A percentile compares a stretch with the other conserved stretches of the same genome.
Evolutionary conservation across 768 basidiomycete genomes (phyloP).

Genomic region (Lactifluus piperatus): DNA sequence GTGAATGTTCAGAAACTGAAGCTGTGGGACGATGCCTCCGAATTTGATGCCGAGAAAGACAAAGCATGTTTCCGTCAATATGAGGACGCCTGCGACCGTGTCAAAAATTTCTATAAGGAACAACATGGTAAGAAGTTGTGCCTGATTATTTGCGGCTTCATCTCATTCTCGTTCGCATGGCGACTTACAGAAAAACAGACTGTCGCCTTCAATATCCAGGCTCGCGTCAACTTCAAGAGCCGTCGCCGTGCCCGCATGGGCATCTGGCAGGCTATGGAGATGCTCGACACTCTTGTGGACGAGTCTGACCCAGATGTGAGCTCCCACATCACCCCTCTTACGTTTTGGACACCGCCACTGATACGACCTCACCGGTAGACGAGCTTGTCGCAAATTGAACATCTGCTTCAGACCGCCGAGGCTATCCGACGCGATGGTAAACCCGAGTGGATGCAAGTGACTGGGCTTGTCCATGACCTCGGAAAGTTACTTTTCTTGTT

Average conservation of each 20-base stretch:
- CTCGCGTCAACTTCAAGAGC: constrained; percentile 65
- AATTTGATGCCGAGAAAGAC: constrained; percentile 55
- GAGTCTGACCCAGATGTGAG: constrained; percentile 84
- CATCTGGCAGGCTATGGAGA: constrained; percentile 81
- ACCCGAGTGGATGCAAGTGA: constrained; percentile 89
- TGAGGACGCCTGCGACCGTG: constrained; percentile 66
- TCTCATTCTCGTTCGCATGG: background rate
- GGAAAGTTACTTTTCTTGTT: constrained; percentile 83
- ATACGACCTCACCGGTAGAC: constrained; percentile 37
- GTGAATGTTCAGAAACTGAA: constrained; percentile 64
- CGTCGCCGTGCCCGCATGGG: constrained; percentile 63
- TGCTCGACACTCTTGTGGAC: constrained; percentile 79
- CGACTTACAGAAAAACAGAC: constrained; percentile 74
- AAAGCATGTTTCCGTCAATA: constrained; percentile 65
- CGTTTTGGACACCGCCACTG: background rate
- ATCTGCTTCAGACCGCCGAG: constrained; percentile 87
- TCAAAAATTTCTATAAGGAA: constrained; percentile 69
- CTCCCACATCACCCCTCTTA: background rate
- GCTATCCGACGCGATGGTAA: constrained; percentile 80
- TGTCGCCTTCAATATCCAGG: constrained; percentile 71
- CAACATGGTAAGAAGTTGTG: constrained; percentile 49
- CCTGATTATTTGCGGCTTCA: background rate
- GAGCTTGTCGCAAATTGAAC: constrained; percentile 76
- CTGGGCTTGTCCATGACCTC: constrained; percentile 81
- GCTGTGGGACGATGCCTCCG: constrained; percentile 44